Evolutionary conservation across 352 stramenopile genomes (phyloP).

Genomic region (Globisporangium ultimum): DNA sequence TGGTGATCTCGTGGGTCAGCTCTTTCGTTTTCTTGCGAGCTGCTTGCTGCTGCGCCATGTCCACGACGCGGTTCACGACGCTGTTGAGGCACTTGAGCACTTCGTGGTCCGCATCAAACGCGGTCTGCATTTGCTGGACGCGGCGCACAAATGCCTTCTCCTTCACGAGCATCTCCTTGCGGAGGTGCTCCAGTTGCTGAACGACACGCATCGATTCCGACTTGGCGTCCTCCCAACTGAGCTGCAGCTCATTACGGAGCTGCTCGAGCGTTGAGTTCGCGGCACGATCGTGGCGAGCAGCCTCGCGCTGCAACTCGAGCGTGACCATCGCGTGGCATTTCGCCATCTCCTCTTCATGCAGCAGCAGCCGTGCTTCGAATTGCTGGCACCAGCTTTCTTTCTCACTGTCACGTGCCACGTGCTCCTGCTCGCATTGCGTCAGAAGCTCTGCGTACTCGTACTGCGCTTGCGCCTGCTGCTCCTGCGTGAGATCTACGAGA

Average conservation of each 20-base stretch:
- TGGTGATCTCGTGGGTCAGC: constrained; percentile 31
- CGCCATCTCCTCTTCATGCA: constrained; percentile 48
- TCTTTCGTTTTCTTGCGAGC: constrained; percentile 15
- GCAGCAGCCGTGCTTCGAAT: constrained; percentile 35
- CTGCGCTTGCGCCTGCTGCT: background rate
- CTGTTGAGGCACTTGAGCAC: constrained; percentile 23
- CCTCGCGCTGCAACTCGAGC: constrained; percentile 16
- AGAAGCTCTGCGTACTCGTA: constrained; percentile 13
- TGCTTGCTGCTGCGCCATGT: constrained; percentile 29
- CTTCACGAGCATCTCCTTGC: constrained; percentile 15
- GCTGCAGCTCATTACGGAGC: constrained; percentile 30
- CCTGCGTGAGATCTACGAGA: background rate
- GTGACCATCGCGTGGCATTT: constrained; percentile 16
- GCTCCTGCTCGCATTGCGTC: constrained; percentile 19
- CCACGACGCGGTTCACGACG: constrained; percentile 47
- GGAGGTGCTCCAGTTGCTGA: constrained; percentile 8
- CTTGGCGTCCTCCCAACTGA: constrained; percentile 39
- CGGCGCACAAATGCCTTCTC: constrained; percentile 17
- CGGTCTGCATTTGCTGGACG: constrained; percentile 11
- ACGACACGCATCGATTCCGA: constrained; percentile 7
- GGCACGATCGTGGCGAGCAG: background rate
- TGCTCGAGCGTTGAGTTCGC: constrained; percentile 6
- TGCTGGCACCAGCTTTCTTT: constrained; percentile 24
- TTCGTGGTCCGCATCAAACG: constrained; percentile 18
- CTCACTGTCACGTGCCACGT: constrained; percentile 19